Base-by-base conservation (phyloP, 345 rosid species). In the Capsella bursapastoris region DNA sequence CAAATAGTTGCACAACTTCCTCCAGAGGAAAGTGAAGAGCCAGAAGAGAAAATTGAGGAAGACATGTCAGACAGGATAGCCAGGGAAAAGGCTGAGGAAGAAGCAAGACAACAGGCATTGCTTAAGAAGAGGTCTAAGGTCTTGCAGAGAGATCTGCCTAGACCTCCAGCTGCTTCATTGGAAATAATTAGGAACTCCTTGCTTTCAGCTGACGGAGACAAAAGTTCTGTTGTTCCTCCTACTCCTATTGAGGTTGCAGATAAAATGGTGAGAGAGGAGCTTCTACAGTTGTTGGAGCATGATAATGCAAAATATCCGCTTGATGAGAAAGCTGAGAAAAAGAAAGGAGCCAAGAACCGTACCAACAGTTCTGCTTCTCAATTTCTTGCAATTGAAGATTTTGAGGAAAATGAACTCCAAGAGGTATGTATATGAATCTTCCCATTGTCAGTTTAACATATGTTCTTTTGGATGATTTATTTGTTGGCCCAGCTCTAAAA, bases 291-390 rank as follows among this genome's bases (percentile, higher is more conserved):
- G 71, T 82, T 96, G 38, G 96, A 90, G 81, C 97, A 92, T 73
- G 99, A 96, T 77, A 92, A 88, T 89, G 93, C 95, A 53, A 92
- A 96, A 81, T 96, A 96, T 85, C 99, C 98, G n/a, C 91, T 92
- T 74, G 96, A 89, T 49, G 98, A 82, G 62, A 92, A 89, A 81
- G 64, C 58, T 80, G 93, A 86, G 83, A 96, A 88, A 75, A 90
- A 84, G 89, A 92, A 96, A 81, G 94, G 87, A 64, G 73, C 38
- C 70, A 95, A 90, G 80, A 85, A 82, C 45, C 76, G 87, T 66
- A 82, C 86, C 34, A 91, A 79, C 73, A 89, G 84, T 60, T 57
- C 87, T 72, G 65, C 55, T 83, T 66, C 79, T 81, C 76, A 83
- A 68, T 72, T 87, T 69, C 84, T 87, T 48, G 73, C 70, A 70